Conservation (phyloP, 371 early-diverging fungal genomes). For the Fennellomyces sp. region DNA sequence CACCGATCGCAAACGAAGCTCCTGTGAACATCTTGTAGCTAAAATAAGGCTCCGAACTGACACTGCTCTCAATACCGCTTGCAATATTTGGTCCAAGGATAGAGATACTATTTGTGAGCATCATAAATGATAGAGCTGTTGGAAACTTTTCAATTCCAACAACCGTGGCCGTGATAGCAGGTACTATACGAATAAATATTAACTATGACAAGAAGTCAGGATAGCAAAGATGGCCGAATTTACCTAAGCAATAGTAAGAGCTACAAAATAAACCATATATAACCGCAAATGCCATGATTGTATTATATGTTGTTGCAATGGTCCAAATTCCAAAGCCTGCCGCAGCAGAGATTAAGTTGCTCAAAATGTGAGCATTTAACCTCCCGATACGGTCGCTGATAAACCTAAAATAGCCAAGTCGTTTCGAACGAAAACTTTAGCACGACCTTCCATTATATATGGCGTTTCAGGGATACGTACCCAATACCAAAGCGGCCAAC, state of each 20-base stretch:
- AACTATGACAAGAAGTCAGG: background rate
- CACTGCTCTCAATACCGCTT: conserved; percentile 29
- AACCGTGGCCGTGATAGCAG: conserved; percentile 30
- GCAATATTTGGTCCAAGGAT: conserved; percentile 34
- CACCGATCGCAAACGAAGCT: conserved; percentile 20
- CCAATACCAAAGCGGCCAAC: conserved; percentile 49
- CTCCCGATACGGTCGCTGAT: conserved; percentile 12
- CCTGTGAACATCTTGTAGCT: conserved; percentile 34
- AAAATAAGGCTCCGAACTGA: conserved; percentile 19
- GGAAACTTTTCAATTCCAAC: conserved; percentile 38
- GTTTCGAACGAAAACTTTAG: background rate
- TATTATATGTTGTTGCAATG: conserved; percentile 32
- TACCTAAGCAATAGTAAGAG: conserved; percentile 29
- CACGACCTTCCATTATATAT: too few species aligned
- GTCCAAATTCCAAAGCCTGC: background rate
- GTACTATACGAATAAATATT: conserved; percentile 12
- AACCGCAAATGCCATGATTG: conserved; percentile 31
- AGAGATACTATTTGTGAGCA: conserved; percentile 25
- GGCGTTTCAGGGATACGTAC: background rate
- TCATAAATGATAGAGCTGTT: conserved; percentile 32
- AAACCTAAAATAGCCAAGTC: conserved; percentile 1
- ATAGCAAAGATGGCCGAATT: background rate
- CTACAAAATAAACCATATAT: conserved; percentile 42
- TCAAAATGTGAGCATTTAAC: conserved; percentile 6
- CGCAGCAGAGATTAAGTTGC: background rate